Evolutionary conservation across 2,329 filamentous ascomycete species (phyloP), one percentile per base, ranked within the genome.

Genomic region (Aphanocladium album): DNA sequence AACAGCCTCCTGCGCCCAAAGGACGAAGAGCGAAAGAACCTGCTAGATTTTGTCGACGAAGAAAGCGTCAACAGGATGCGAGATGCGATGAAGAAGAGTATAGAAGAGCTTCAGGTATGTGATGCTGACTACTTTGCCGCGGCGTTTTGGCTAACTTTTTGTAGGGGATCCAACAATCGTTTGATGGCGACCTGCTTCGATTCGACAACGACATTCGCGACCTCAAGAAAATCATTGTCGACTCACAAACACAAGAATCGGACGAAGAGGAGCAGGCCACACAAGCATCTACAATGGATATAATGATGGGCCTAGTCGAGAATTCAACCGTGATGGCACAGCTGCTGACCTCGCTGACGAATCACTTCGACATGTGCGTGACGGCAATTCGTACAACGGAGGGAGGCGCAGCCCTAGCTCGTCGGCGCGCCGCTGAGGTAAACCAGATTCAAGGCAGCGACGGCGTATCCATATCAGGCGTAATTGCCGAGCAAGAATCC

Each of bases 291-390:
- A 79, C 87, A 49, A 75, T 81, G 2, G 75, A 80, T 5, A 77
- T 86, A 46, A 77, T 90, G n/a, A 76, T 81, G 33, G 78, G 80
- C 2, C 80, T 96, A 39, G 86, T 93, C 64, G 80, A 80, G 16
- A 87, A 93, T 66, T 93, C 93, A 0, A 87, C 90, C 64, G 86
- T 88, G 67, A 93, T 96, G 86, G 93, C 93, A 5, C 82, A 88
- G 61, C 82, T 91, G 5, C 83, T 98, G 1, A 84, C 91, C 60
- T 91, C 89, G 1, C 79, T 98, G 4, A 92, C 91, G 8, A 85
- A 83, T 27, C 93, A 98, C 74, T 97, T 96, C 71, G 93, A 98
- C 72, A 85, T 96, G 65, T 97, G 93, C 72, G 90, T 96, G 16
- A 93, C 89, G 1, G 93, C 93, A 1, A 88, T 97, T 47, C 90